Conservation (phyloP, 2,329 filamentous ascomycete species). For the Dothideomycetes sp. region DNA sequence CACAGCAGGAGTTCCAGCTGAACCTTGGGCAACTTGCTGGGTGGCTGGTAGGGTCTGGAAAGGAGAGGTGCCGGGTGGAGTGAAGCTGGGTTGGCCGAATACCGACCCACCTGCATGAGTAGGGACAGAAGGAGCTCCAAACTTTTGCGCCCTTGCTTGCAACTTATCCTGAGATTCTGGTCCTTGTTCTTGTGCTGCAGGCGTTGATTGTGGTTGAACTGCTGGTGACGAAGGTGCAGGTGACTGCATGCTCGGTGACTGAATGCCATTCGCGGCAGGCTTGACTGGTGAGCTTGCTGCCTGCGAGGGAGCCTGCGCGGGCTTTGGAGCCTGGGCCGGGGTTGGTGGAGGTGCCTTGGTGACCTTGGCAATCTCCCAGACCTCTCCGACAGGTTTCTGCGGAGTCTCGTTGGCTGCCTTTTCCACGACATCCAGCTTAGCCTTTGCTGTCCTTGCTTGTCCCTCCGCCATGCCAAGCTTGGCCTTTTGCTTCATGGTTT, state of each 20-base stretch:
- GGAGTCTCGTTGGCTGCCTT: constrained; percentile 79
- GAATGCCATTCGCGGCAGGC: constrained; percentile 6
- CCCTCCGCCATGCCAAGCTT: constrained; percentile 34
- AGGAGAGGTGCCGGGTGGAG: constrained; percentile 9
- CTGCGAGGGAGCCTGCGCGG: constrained; percentile 9
- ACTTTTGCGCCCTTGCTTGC: constrained; percentile 15
- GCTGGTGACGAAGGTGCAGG: constrained; percentile 2
- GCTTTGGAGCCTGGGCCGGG: constrained; percentile 9
- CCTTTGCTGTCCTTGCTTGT: constrained; percentile 61
- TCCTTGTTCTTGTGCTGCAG: constrained; percentile 3
- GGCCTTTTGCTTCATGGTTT: constrained; percentile 43
- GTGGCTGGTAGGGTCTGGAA: constrained; percentile 9
- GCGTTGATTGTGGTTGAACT: background rate
- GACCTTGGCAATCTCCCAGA: constrained; percentile 71
- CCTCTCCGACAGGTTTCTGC: constrained; percentile 69
- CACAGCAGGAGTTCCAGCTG: background rate
- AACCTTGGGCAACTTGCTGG: background rate
- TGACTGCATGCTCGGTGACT: constrained; percentile 4
- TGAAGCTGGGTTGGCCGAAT: constrained; percentile 14
- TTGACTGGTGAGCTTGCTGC: constrained; percentile 12
- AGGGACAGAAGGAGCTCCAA: constrained; percentile 10
- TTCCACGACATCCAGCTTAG: constrained; percentile 68
- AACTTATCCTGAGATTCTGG: constrained; percentile 13
- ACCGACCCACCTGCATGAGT: constrained; percentile 2
- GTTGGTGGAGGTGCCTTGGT: constrained; percentile 26